Conservation (phyloP, 2,329 filamentous ascomycete species). For the Colletotrichum sp. region DNA sequence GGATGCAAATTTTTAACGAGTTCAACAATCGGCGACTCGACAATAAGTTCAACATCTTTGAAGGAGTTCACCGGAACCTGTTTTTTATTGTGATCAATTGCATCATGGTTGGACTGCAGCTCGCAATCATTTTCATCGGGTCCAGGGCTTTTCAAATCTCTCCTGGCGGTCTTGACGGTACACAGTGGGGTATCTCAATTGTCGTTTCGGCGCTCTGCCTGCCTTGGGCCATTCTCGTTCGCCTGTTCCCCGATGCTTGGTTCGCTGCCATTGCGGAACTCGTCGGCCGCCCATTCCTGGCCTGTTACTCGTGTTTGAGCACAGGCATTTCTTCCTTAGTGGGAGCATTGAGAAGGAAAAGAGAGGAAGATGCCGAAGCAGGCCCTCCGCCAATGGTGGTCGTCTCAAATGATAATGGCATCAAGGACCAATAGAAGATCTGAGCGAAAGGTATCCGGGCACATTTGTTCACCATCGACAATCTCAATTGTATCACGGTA, state of each 20-base stretch:
- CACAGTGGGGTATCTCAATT: conserved; percentile 59
- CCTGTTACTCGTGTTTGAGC: neutral
- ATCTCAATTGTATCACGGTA: too few species aligned
- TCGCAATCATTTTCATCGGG: conserved; percentile 63
- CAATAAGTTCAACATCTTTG: conserved; percentile 49
- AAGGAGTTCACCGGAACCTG: conserved; percentile 51
- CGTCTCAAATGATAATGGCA: neutral
- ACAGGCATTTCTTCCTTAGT: neutral
- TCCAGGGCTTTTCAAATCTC: conserved; percentile 51
- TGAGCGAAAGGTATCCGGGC: too few species aligned
- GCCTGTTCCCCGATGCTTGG: conserved; percentile 52
- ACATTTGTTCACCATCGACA: too few species aligned
- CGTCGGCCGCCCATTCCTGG: neutral
- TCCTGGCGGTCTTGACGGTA: conserved; percentile 40
- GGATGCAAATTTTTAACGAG: conserved; percentile 80
- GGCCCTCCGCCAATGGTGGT: neutral
- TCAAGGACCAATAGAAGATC: too few species aligned
- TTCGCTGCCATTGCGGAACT: neutral
- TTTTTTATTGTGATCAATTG: conserved; percentile 63
- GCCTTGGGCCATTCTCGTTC: conserved; percentile 53
- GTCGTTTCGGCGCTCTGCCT: conserved; percentile 51
- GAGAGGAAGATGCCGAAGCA: neutral
- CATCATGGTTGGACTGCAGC: conserved; percentile 62
- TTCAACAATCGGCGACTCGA: conserved; percentile 69
- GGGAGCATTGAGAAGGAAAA: neutral